Base-by-base conservation (phyloP, 129 eudicot genomes). In the Lactuca saligna region DNA sequence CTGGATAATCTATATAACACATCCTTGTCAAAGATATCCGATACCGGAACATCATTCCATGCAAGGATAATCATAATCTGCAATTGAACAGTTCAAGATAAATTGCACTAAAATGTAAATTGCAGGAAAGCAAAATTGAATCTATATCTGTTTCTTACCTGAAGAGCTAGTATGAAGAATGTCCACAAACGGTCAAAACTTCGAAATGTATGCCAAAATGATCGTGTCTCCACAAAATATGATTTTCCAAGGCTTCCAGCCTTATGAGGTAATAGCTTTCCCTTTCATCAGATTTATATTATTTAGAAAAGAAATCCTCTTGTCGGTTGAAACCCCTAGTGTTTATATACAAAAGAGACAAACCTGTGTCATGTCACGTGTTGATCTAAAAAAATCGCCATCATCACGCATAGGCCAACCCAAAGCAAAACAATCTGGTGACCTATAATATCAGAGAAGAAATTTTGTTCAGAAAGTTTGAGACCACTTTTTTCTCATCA, bases 371-470 rank as follows among this genome's bases (percentile, higher is more conserved):
- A 54, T 56, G 71, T 70, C 87, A 56, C 78, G 80, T 44, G 93
- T 87, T 73, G 99, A 78, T 76, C 80, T 94, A 77, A 89, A 94
- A 77, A 94, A 89, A 50, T 90, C 91, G 17, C 87, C 97, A 85
- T 94, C 99, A 80, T 94, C 99, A 64, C 97, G 96, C 97, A 94
- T 94, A 6, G 99, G 99, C 99, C 99, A 94, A 68, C 99, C 97
- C 82, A 94, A 71, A 44, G 95, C 70, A 80, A 94, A 94, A 82
- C 99, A 94, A 76, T 89, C 92, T 17, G 86, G 31, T 32, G 91
- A 87, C 99, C 99, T 94, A 73, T 31, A 72, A 64, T 48, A 68
- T 73, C 69, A 14, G 44, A 57, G 37, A 72, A 25, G 13, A 69
- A 74, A 17, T 41, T 2, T 44, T 41, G 74, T 46, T 51, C 51